Percentiles rank a stretch among this genome's conserved stretches.
These are phyloP conservation scores for Wickerhamiella sergipiensis DNA, from an alignment of 805 yeast genomes.

Conservation along the genomic window DNA sequence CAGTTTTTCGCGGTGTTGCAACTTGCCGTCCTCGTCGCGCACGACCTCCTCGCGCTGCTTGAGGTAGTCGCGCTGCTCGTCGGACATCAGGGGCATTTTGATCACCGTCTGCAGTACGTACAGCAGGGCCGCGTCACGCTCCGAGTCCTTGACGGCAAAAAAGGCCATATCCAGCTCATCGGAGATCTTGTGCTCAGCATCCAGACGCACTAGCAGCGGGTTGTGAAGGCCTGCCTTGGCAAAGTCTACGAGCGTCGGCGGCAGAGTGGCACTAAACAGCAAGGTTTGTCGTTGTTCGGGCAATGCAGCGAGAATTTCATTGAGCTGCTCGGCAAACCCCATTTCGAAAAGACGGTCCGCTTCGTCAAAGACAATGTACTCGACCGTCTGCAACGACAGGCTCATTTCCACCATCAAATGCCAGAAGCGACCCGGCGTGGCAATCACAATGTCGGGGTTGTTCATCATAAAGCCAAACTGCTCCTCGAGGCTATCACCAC, in stretches of 20 bases:
- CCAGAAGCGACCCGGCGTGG: constrained; percentile 95
- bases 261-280: constrained; percentile 88
- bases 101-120: constrained; percentile 71
- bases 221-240: constrained; percentile 93
- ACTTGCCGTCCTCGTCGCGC: constrained; percentile 33
- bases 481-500: constrained; percentile 98
- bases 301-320: constrained; percentile 71
- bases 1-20: constrained; percentile 37
- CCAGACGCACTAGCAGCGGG: constrained; percentile 85
- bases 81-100: constrained; percentile 66
- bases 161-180: constrained; percentile 86
- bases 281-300: constrained; percentile 78
- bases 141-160: constrained; percentile 64
- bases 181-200: constrained; percentile 81
- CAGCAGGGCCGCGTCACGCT: constrained; percentile 78
- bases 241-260: constrained; percentile 82
- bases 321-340: constrained; percentile 90
- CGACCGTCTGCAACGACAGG: constrained; percentile 66
- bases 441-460: constrained; percentile 88
- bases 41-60: constrained; percentile 36
- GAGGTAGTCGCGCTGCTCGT: constrained; percentile 47
- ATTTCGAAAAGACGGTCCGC: constrained; percentile 93
- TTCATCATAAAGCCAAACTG: constrained; percentile 87
- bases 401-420: constrained; percentile 95
- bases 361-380: constrained; percentile 90